Base-by-base conservation (phyloP, 768 basidiomycete species). In the Serpula lacrymans region DNA sequence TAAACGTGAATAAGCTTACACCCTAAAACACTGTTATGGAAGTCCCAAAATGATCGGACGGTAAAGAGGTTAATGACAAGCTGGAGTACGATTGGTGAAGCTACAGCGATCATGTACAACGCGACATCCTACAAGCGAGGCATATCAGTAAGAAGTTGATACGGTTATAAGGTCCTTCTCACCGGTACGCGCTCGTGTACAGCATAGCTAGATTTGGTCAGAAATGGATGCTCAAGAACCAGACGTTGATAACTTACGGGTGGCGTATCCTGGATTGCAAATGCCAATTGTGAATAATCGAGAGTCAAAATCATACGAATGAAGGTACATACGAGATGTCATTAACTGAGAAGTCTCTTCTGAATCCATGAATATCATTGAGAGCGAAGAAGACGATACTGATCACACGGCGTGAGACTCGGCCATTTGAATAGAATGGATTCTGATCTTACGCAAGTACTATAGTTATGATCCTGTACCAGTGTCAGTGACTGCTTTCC, bases 21-120 rank as follows among this genome's bases (percentile, higher is more conserved):
- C 12, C 73, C 73, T 3, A 77, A 65, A 6, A 49, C 54, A 34
- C 84, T 71, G 52, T 79, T 83, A 55, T 96, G 94, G 22, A 85
- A 66, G 54, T 96, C 94, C 92, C 93, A 97, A 69, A 80, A 81
- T 3, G 81, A 84, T n/a, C 84, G 76, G 21, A 90, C 68, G 16
- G 89, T 84, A 11, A 87, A 35, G 16, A 80, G 43, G 50, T 88
- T 88, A 50, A 94, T 72, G 14, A 80, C 49, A 14, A 82, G 71
- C 53, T 89, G 80, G 30, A 91, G 64, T 32, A 80, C 52, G 16
- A 89, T 57, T 0, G 94, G 94, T 3, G 87, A 71, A 2, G 82
- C 77, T 20, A 75, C 34, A 9, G 74, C 72, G 37, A 82, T 77
- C 10, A 79, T 47, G 49, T 72, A 74, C 5, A 82, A 53, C 12